Percentiles rank a stretch among this genome's conserved stretches.
Conservation (phyloP, 768 basidiomycete genomes). For the Chalciporus chontae region DNA sequence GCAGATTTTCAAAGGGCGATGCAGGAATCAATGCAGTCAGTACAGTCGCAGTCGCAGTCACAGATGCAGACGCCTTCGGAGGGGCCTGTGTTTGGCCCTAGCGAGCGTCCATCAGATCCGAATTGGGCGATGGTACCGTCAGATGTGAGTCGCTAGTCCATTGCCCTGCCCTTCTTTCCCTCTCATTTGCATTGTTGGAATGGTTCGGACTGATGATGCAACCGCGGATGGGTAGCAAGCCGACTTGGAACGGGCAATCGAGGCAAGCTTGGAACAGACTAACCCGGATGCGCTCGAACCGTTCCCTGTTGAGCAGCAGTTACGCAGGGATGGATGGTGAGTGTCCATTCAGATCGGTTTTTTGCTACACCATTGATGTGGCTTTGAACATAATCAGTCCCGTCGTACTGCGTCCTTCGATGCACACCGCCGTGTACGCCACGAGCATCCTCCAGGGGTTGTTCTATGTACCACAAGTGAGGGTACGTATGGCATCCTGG, state of each 20-base stretch:
- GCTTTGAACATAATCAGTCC: slow-evolving; percentile 45
- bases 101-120: slow-evolving; percentile 57
- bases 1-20: slow-evolving; percentile 48
- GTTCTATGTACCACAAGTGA: slow-evolving; percentile 70
- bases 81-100: slow-evolving; percentile 51
- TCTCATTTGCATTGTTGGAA: background rate
- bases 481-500: slow-evolving; percentile 40
- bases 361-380: background rate
- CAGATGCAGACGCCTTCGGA: slow-evolving; percentile 25
- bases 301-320: slow-evolving; percentile 47
- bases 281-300: slow-evolving; percentile 50
- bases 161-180: background rate
- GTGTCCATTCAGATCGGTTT: slow-evolving; percentile 14
- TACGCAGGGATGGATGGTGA: slow-evolving; percentile 58
- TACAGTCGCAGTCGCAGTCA: slow-evolving; percentile 24
- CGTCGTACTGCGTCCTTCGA: slow-evolving; percentile 60
- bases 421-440: slow-evolving; percentile 50
- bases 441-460: slow-evolving; percentile 53
- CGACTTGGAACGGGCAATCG: slow-evolving; percentile 62
- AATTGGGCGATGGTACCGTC: slow-evolving; percentile 70
- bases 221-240: slow-evolving; percentile 52
- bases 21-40: slow-evolving; percentile 47
- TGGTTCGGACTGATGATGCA: slow-evolving; percentile 31
- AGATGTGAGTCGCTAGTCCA: slow-evolving; percentile 42
- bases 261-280: slow-evolving; percentile 56